Evolutionary conservation across 805 yeast genomes (phyloP), one percentile per base, ranked within the genome.

Genomic region (Yamadazyma tumulicola): DNA sequence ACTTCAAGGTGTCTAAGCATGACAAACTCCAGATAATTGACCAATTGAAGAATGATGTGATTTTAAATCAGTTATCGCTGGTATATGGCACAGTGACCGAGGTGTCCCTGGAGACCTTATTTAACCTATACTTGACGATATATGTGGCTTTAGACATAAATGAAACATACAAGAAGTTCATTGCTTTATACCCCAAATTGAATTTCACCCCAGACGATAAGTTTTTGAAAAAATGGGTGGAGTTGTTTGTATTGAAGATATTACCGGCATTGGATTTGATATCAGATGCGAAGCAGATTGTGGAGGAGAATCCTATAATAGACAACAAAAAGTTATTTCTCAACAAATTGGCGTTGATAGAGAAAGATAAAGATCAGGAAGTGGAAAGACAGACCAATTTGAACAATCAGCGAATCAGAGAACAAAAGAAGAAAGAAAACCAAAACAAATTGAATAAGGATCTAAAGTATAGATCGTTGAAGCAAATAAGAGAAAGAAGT

Each of bases 231-330:
- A 51, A 57, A 30, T 43, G 63, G 26, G 32, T 55, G 6, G 64
- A 66, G 19, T 48, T 64, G 38, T 56, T 54, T 36, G 56, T 60
- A 12, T 61, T 55, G 41, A 61, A 64, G 38, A 54, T 66, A 2
- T 52, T 63, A 29, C 64, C 69, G 1, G 52, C 51, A 9, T 39
- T 49, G 12, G 56, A 57, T 23, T 43, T 51, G 20, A 55, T 51
- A 27, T 47, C 45, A 5, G 52, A 55, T 19, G 64, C 72, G 2
- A 43, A 32, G 24, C 36, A 19, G 19, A 43, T 64, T 7, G 49
- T 60, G n/a, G 43, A 45, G n/a, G 45, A 47, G n/a, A 54, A 53
- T 32, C 41, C 42, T 4, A 8, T 44, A 3, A 48, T 46, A 18
- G 39, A 25, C 9, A 42, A 40, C 11, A 44, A 30, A 29, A 38